Base-by-base conservation (phyloP, 495 filamentous ascomycete species). In the Clohesyomyces aquaticus region DNA sequence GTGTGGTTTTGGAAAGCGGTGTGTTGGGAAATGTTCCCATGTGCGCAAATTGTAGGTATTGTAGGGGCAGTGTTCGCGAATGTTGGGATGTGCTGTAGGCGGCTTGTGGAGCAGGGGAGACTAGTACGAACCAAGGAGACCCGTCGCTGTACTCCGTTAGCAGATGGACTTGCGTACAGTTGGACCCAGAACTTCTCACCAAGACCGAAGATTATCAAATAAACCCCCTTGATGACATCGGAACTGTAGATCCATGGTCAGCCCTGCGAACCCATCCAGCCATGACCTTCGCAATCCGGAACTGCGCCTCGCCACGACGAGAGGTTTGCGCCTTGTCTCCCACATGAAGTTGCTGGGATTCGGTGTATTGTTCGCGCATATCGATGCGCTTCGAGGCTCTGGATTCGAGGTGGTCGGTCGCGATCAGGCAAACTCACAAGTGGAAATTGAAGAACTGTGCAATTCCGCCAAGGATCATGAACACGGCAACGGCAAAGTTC, bases 381-480 rank as follows among this genome's bases (percentile, higher is more conserved):
- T 18, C 11, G 46, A 26, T 35, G 55, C 22, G 38, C 9, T n/a
- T 49, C 41, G 46, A 26, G 19, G 28, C 14, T 53, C 18, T 19
- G 35, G 32, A 41, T 61, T 14, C 52, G 25, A 62, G 29, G n/a
- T 28, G 4, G 23, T 22, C 38, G 27, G 41, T 19, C 12, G 12
- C 29, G 42, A 21, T 14, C 22, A 28, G 55, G 29, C 38, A 52
- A 10, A 77, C 84, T 76, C 79, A 87, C 83, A 87, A 78, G 26
- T 82, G 69, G 32, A 55, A 35, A 18, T 80, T 77, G 69, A 90
- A 93, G 83, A 96, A 96, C 76, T 97, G 91, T 66, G 83, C 83
- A 72, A 98, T 88, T 57, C 93, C 94, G 53, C 93, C 93, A 16
- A 96, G 78, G 23, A 96, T 79, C 91, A 98, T 96, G 59, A 96